These are phyloP conservation scores for Stagonosporopsis rhizophila DNA, from an alignment of 2,329 filamentous ascomycete genomes.

Conservation along the genomic window DNA sequence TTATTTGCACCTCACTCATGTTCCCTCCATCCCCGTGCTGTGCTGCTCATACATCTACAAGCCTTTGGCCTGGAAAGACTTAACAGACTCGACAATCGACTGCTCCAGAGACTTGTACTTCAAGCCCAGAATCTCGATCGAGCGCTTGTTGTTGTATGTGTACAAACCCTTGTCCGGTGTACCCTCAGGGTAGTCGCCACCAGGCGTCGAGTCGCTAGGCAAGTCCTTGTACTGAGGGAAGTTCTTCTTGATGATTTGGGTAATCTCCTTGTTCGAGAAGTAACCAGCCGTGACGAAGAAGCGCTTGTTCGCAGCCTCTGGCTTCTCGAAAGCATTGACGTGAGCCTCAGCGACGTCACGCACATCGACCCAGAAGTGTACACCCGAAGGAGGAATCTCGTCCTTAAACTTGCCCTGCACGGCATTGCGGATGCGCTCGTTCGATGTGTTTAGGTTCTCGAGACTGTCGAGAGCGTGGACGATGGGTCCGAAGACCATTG, in stretches of 20 bases:
- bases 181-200: constrained; percentile 56
- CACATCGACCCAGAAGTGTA: constrained; percentile 58
- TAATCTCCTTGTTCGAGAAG: constrained; percentile 68
- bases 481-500: constrained; percentile 59
- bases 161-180: constrained; percentile 52
- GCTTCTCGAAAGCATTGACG: constrained; percentile 64
- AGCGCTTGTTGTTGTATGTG: constrained; percentile 63
- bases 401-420: constrained; percentile 68
- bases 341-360: constrained; percentile 68
- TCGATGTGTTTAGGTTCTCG: constrained; percentile 75
- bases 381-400: constrained; percentile 64
- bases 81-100: constrained; percentile 67
- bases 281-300: constrained; percentile 67
- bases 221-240: constrained; percentile 63
- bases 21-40: background rate
- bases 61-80: constrained; percentile 65
- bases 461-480: constrained; percentile 67
- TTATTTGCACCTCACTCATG: background rate
- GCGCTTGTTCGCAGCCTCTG: constrained; percentile 65
- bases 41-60: constrained; percentile 38
- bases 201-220: constrained; percentile 52
- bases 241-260: constrained; percentile 62
- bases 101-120: constrained; percentile 66
- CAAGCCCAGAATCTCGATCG: constrained; percentile 64
- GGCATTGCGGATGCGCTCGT: constrained; percentile 69